Base-by-base conservation (phyloP, 1,139 yeast genomes). In the Nakaseomyces bracarensis region DNA sequence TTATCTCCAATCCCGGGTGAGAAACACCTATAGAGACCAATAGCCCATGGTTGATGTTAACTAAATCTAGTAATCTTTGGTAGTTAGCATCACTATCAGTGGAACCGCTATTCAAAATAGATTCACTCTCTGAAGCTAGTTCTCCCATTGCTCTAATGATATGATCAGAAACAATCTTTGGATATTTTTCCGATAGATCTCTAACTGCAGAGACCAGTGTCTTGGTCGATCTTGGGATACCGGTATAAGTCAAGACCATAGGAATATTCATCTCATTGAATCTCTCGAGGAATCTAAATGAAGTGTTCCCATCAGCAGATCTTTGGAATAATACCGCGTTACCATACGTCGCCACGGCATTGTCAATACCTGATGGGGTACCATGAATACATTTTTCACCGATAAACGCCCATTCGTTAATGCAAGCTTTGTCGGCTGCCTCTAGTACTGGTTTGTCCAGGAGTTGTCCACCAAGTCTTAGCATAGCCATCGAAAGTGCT, bases 301-400 rank as follows among this genome's bases (percentile, higher is more conserved):
- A 48, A 8, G 57, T 52, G 14, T 54, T 41, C 1, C 53, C 55
- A 40, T 59, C 59, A 29, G 41, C 43, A 38, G 46, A 54, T 42
- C 94, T 73, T 63, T 82, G 91, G 65, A 79, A 91, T 76, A 82
- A 71, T 1, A 91, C 95, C 0, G 97, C 97, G 36, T 96, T 96
- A 21, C 99, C 99, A 52, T 80, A 79, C 0, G 96, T 82, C 3
- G 98, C 95, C 40, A 91, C 96, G 0, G 96, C 89, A 57, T 91
- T 91, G 60, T 91, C 99, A 43, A 93, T 87, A 13, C 99, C 99
- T 16, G 94, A 82, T 9, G 99, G 99, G 52, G 84, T 89, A 1
- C 98, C 98, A 59, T 91, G 97, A 55, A 87, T 84, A 60, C 96
- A 86, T 57, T 82, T 82, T 63, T 91, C 99, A 30, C 97, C 97